A percentile compares a stretch with the other conserved stretches of the same genome.
Evolutionary conservation across 192 early-diverging fungal genomes (phyloP).

Genomic region (Gryganskiella cystojenkinii): DNA sequence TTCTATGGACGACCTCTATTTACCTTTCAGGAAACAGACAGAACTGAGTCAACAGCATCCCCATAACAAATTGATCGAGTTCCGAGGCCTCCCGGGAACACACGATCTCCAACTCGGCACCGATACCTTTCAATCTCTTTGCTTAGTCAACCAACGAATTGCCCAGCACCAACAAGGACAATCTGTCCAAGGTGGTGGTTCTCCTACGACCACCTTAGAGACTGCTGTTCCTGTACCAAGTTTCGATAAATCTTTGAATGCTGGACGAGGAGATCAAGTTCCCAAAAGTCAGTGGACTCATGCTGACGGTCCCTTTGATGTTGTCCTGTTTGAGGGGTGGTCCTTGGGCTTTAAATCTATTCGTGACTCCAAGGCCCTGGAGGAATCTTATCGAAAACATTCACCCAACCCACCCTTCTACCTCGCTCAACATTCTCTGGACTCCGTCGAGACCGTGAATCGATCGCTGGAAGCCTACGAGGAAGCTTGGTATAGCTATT

Average conservation of each 20-base stretch:
- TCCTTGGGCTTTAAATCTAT: conserved; percentile 85
- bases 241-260: conserved; percentile 84
- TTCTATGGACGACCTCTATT: conserved; percentile 90
- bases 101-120: conserved; percentile 82
- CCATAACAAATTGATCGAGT: conserved; percentile 79
- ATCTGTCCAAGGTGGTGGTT: neutral
- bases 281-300: conserved; percentile 67
- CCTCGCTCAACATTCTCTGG: conserved; percentile 50
- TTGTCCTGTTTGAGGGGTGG: conserved; percentile 96
- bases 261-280: conserved; percentile 84
- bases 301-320: conserved; percentile 68
- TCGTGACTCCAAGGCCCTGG: conserved; percentile 16
- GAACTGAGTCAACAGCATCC: conserved; percentile 53
- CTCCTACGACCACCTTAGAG: neutral
- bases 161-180: neutral
- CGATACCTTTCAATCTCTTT: conserved; percentile 60
- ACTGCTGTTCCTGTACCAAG: conserved; percentile 74
- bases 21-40: conserved; percentile 74
- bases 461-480: conserved; percentile 65
- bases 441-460: conserved; percentile 60
- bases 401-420: conserved; percentile 11
- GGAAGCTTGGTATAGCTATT: conserved; percentile 64
- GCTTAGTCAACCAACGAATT: conserved; percentile 20
- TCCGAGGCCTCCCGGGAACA: conserved; percentile 90
- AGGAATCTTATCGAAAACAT: conserved; percentile 24